These are phyloP conservation scores for Mucor racemosus DNA, from an alignment of 371 early-diverging fungal species.

Conservation along the genomic window DNA sequence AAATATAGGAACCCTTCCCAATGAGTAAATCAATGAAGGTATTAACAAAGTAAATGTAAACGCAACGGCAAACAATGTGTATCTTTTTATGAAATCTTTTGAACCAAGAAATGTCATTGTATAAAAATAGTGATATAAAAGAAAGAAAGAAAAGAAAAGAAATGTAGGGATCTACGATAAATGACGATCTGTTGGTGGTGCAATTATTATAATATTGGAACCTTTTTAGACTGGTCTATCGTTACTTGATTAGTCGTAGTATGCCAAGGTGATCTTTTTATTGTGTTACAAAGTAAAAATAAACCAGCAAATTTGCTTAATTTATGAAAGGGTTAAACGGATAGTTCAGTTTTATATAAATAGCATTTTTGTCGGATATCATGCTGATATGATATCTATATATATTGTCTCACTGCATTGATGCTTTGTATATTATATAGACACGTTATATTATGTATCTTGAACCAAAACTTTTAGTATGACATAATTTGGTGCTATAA, in stretches of 20 bases:
- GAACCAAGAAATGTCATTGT: neutral
- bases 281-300: conserved; percentile 7
- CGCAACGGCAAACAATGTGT: conserved; percentile 19
- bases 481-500: too few relatives aligned
- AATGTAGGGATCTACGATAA: conserved; percentile 15
- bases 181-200: neutral
- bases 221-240: neutral
- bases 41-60: conserved; percentile 27
- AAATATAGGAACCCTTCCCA: conserved; percentile 1
- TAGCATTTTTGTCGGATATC: neutral
- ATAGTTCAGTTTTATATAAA: neutral
- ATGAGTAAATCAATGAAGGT: conserved; percentile 22
- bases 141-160: conserved; percentile 13
- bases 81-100: conserved; percentile 20
- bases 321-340: neutral
- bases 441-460: too few relatives aligned
- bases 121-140: neutral
- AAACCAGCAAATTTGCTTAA: neutral
- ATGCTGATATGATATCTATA: neutral
- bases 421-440: too few relatives aligned
- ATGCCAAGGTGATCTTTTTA: neutral
- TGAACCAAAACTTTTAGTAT: too few relatives aligned
- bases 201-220: neutral
- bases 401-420: neutral
- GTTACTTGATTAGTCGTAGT: conserved; percentile 7